Evolutionary conservation across 345 rosid species (phyloP).

Genomic region (Crucihimalaya himalaica): DNA sequence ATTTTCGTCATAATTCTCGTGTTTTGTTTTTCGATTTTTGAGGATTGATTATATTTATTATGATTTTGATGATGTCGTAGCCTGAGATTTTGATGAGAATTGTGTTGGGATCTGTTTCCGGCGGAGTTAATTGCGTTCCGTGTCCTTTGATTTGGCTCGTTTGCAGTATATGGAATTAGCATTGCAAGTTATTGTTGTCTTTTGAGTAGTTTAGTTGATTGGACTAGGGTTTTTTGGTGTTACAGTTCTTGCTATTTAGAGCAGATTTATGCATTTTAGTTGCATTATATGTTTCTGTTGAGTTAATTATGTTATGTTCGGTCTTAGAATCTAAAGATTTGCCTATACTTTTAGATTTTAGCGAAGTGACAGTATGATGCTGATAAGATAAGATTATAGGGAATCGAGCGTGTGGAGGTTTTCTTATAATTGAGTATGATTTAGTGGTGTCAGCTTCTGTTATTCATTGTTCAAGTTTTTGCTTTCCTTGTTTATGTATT

Average conservation of each 20-base stretch:
- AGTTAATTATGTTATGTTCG: neutral
- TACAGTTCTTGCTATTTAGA: constrained; percentile 16
- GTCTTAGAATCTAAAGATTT: neutral
- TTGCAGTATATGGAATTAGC: constrained; percentile 25
- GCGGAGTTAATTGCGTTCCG: neutral
- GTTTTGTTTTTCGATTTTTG: neutral
- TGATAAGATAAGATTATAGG: constrained; percentile 7
- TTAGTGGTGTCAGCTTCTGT: constrained; percentile 21
- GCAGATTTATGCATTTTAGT: neutral
- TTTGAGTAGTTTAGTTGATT: constrained; percentile 21
- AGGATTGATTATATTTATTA: neutral
- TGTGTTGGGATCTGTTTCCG: constrained; percentile 42
- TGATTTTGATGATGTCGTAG: neutral
- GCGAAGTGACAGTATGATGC: constrained; percentile 14
- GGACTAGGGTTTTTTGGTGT: constrained; percentile 24
- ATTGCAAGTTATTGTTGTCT: constrained; percentile 13
- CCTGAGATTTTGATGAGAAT: constrained; percentile 17
- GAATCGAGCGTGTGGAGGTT: neutral
- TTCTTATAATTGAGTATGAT: neutral
- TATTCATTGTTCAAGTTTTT: constrained; percentile 4
- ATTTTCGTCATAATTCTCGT: constrained; percentile 4
- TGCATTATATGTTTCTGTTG: neutral
- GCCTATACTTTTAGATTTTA: constrained; percentile 7
- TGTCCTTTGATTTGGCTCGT: neutral
- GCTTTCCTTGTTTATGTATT: constrained; percentile 18